Percentiles rank a stretch among this genome's conserved stretches.
These are phyloP conservation scores for Malassezia globosa DNA, from an alignment of 1,284 basidiomycete genomes.

Conservation along the genomic window DNA sequence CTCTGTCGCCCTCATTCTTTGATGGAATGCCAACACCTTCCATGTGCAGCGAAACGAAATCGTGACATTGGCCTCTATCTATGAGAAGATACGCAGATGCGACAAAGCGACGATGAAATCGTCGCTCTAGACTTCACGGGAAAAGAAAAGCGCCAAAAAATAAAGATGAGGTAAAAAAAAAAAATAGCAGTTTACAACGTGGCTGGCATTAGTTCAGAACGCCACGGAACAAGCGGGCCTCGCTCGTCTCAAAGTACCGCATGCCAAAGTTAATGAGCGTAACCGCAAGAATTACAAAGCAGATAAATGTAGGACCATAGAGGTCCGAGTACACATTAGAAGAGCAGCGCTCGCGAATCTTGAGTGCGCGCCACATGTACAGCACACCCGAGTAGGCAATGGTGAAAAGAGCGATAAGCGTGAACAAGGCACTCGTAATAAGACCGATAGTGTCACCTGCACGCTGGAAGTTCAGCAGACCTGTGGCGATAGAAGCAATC, in stretches of 20 bases:
- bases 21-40: no score
- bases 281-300: conserved; percentile 27
- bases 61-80: no score
- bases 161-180: no score
- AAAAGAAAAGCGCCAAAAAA: no score
- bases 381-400: conserved; percentile 78
- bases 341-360: conserved; percentile 51
- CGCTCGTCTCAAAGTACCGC: conserved; percentile 26
- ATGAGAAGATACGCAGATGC: no score
- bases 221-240: conserved; percentile 23
- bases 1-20: no score
- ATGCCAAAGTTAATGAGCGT: conserved; percentile 42
- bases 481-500: conserved; percentile 44
- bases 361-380: conserved; percentile 72
- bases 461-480: conserved; percentile 65
- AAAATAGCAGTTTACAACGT: no score
- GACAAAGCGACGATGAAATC: no score
- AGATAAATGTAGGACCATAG: conserved; percentile 39
- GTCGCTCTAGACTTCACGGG: no score
- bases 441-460: conserved; percentile 66
- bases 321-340: conserved; percentile 45
- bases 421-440: conserved; percentile 75
- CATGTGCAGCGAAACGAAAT: no score
- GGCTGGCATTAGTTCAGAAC: conserved; percentile 30
- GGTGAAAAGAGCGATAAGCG: conserved; percentile 71